phyloP scores from a whole-genome alignment of 495 filamentous ascomycete genomes.

The Massariosphaeria phaeospora region DNA sequence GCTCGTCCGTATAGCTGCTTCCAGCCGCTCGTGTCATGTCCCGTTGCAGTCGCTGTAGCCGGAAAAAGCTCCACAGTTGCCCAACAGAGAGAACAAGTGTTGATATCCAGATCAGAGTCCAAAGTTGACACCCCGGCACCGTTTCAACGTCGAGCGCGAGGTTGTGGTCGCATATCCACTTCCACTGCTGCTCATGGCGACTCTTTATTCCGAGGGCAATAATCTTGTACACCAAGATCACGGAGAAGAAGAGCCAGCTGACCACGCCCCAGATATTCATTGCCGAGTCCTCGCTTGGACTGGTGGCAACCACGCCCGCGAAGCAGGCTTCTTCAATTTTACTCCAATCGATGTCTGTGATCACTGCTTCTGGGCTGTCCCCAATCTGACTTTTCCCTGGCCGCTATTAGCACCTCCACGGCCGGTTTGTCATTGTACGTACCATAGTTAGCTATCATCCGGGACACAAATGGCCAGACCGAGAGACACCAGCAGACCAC shows the following conservation, averaged over 20 bases:
- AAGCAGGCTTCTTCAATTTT: slow-evolving; percentile 10
- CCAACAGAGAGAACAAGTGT: slow-evolving; percentile 25
- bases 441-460: slow-evolving; percentile 30
- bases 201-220: background rate
- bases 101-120: background rate
- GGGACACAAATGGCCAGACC: slow-evolving; percentile 34
- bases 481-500: slow-evolving; percentile 27
- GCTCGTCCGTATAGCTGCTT: slow-evolving; percentile 29
- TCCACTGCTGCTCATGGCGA: background rate
- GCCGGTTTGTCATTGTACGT: background rate
- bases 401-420: background rate
- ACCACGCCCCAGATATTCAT: background rate
- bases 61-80: slow-evolving; percentile 37
- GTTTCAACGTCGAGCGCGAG: background rate
- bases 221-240: background rate
- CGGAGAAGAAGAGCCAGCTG: background rate
- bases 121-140: background rate
- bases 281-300: background rate
- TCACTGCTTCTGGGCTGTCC: background rate
- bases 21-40: slow-evolving; percentile 26
- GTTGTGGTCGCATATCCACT: background rate
- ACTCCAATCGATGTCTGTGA: slow-evolving; percentile 16
- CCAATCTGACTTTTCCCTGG: slow-evolving; percentile 7
- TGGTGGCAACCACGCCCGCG: background rate
- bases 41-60: slow-evolving; percentile 32